These are phyloP conservation scores for Obba rivulosa DNA, from an alignment of 768 basidiomycete genomes.

Conservation along the genomic window DNA sequence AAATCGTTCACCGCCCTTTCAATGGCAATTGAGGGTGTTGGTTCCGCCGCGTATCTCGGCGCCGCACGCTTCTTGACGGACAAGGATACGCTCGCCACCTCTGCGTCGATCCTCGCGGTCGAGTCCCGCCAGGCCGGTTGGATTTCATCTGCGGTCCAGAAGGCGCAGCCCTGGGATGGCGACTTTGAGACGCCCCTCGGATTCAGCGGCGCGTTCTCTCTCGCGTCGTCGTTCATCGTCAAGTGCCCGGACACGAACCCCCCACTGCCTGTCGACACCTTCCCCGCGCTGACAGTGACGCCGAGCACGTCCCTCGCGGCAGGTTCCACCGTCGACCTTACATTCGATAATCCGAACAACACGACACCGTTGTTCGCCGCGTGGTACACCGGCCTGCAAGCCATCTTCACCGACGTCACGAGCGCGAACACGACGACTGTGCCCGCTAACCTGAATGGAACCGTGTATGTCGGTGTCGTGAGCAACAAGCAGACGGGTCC, in stretches of 20 bases:
- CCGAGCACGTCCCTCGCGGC: conserved; percentile 23
- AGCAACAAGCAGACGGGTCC: conserved; percentile 30
- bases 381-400: conserved; percentile 44
- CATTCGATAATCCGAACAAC: not conserved
- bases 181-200: conserved; percentile 35
- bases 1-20: conserved; percentile 39
- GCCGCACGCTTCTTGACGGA: conserved; percentile 38
- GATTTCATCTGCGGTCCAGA: conserved; percentile 37
- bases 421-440: conserved; percentile 27
- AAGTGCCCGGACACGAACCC: conserved; percentile 45
- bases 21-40: conserved; percentile 47
- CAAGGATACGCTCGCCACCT: conserved; percentile 43
- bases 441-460: conserved; percentile 40
- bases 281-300: conserved; percentile 36
- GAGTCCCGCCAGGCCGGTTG: conserved; percentile 51
- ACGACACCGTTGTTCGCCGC: conserved; percentile 31
- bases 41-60: conserved; percentile 55
- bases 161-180: conserved; percentile 40
- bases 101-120: conserved; percentile 50
- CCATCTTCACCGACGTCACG: conserved; percentile 32
- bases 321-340: conserved; percentile 19
- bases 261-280: conserved; percentile 41
- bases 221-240: conserved; percentile 40
- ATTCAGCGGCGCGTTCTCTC: conserved; percentile 39
- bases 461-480: conserved; percentile 44